Conservation (phyloP, 2,329 filamentous ascomycete species). For the Zelopaecilomyces penicillatus region DNA sequence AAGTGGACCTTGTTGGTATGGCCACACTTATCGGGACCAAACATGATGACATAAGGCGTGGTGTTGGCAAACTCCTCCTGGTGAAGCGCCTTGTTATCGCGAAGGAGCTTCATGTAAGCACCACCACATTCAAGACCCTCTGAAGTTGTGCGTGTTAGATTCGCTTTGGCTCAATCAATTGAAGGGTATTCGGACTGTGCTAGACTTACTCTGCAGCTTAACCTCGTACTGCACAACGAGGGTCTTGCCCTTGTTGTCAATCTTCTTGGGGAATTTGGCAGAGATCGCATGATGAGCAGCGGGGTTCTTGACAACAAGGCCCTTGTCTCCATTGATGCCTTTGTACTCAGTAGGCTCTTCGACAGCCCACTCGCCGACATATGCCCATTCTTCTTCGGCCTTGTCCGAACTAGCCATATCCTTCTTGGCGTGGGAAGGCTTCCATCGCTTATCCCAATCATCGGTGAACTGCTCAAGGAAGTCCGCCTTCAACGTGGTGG, state of each 20-base stretch:
- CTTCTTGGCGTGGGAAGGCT: conserved; percentile 95
- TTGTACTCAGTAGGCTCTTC: conserved; percentile 88
- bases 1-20: conserved; percentile 97
- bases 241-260: conserved; percentile 95
- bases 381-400: conserved; percentile 86
- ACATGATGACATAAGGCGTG: conserved; percentile 99
- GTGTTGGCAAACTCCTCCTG: conserved; percentile 96
- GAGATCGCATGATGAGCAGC: conserved; percentile 99
- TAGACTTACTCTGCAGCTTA: conserved; percentile 84
- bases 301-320: conserved; percentile 94
- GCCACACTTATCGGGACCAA: conserved; percentile 98
- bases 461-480: conserved; percentile 99
- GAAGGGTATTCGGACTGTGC: background rate
- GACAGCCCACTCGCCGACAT: conserved; percentile 91
- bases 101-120: conserved; percentile 97
- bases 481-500: conserved; percentile 77
- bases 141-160: conserved; percentile 26
- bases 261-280: conserved; percentile 92
- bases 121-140: conserved; percentile 96
- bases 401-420: conserved; percentile 62
- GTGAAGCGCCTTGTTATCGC: conserved; percentile 95
- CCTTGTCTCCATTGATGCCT: conserved; percentile 91
- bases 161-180: background rate
- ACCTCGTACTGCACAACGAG: conserved; percentile 98
- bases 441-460: conserved; percentile 91